Evolutionary conservation across 208 protist genomes (phyloP).

Genomic region (Strigomonas culicis): DNA sequence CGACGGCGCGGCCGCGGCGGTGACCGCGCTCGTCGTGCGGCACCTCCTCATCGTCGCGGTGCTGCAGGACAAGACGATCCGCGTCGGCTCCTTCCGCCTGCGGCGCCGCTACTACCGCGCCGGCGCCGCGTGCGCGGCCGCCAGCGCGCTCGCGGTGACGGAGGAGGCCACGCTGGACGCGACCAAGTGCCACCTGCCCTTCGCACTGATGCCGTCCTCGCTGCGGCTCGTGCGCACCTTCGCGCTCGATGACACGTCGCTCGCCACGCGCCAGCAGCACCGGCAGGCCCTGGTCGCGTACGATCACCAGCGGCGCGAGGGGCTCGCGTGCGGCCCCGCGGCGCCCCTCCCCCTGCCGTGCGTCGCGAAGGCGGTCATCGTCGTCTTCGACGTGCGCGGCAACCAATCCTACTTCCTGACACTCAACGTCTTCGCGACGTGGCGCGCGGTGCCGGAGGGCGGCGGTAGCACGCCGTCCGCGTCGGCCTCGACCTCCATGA

Average conservation of each 20-base stretch:
- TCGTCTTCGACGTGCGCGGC: slow-evolving; percentile 43
- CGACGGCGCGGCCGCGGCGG: neutral
- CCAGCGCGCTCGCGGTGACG: neutral
- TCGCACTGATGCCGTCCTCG: slow-evolving; percentile 70
- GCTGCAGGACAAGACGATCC: slow-evolving; percentile 77
- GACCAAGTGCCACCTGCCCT: slow-evolving; percentile 41
- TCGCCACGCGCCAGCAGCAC: slow-evolving; percentile 12
- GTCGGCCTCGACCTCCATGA: neutral
- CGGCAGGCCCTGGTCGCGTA: neutral
- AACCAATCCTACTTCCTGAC: slow-evolving; percentile 28
- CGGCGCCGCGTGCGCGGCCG: neutral
- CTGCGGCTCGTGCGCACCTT: slow-evolving; percentile 77
- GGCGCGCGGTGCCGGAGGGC: neutral
- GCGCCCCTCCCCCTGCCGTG: neutral
- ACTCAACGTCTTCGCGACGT: neutral
- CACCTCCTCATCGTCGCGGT: slow-evolving; percentile 56
- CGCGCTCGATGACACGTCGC: slow-evolving; percentile 45
- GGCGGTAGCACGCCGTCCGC: neutral
- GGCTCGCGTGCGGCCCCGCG: neutral
- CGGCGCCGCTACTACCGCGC: slow-evolving; percentile 11
- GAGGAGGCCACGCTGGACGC: slow-evolving; percentile 34
- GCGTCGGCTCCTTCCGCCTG: slow-evolving; percentile 47
- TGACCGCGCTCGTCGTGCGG: slow-evolving; percentile 36
- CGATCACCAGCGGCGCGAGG: neutral
- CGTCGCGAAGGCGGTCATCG: slow-evolving; percentile 30